Percentiles rank a stretch among this genome's conserved stretches.
These are phyloP conservation scores for Hirsutella thompsonii DNA, from an alignment of 2,329 filamentous ascomycete species.

Conservation along the genomic window DNA sequence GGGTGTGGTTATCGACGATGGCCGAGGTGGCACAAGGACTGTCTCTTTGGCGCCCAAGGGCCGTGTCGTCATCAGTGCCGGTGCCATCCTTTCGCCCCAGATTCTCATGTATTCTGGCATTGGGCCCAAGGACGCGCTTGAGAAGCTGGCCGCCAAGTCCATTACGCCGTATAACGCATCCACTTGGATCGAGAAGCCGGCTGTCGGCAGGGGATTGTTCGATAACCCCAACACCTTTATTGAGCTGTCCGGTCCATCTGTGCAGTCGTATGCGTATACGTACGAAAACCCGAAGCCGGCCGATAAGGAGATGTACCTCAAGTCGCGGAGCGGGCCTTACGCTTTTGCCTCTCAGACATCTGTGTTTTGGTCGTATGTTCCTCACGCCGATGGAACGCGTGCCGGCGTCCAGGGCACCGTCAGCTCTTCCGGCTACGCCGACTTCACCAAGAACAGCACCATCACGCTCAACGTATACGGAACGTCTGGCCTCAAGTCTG, in stretches of 20 bases:
- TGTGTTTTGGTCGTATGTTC: conserved; percentile 37
- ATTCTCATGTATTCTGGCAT: conserved; percentile 32
- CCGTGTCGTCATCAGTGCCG: conserved; percentile 25
- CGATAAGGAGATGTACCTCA: conserved; percentile 33
- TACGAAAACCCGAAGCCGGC: conserved; percentile 27
- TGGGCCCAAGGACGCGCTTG: conserved; percentile 21
- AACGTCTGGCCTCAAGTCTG: conserved; percentile 37
- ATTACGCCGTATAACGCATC: conserved; percentile 14
- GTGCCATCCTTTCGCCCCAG: conserved; percentile 24
- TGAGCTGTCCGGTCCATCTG: conserved; percentile 25
- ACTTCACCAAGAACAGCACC: conserved; percentile 26
- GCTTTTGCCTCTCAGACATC: conserved; percentile 38
- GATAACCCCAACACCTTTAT: conserved; percentile 45
- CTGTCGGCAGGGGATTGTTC: conserved; percentile 36
- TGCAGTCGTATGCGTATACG: conserved; percentile 33
- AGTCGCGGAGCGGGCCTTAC: conserved; percentile 35
- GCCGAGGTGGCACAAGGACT: conserved; percentile 16
- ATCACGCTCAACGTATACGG: conserved; percentile 45
- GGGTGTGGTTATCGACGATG: conserved; percentile 23
- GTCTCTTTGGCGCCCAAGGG: conserved; percentile 12
- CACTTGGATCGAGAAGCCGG: conserved; percentile 34
- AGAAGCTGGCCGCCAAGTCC: conserved; percentile 10
- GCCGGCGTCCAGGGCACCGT: conserved; percentile 40
- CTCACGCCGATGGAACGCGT: conserved; percentile 24
- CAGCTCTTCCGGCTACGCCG: conserved; percentile 29